phyloP scores from a whole-genome alignment of 2,329 filamentous ascomycete genomes.

The Chaetomiaceae sp. region DNA sequence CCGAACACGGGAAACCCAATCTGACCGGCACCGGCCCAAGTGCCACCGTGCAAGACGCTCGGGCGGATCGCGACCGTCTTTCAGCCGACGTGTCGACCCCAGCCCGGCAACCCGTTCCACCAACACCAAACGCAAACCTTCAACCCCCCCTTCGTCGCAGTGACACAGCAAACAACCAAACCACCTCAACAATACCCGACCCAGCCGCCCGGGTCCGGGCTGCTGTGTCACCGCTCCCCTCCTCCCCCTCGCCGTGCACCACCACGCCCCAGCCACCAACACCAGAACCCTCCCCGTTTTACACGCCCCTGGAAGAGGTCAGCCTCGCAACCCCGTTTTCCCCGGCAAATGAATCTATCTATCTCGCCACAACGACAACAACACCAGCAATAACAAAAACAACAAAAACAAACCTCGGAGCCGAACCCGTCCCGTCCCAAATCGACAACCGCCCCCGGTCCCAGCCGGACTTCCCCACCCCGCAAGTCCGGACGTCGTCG shows the following conservation, averaged over 20 bases:
- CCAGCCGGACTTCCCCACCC: conserved; percentile 20
- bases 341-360: no score
- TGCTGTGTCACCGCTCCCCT: neutral
- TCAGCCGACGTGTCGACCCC: neutral
- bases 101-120: neutral
- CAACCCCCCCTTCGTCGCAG: no score
- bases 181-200: neutral
- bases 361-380: no score
- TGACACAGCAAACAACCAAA: no score
- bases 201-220: neutral
- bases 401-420: no score
- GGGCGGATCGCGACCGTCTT: neutral
- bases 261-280: neutral
- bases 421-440: conserved; percentile 12
- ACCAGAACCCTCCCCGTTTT: no score
- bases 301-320: no score
- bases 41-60: neutral
- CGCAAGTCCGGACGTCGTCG: conserved; percentile 17
- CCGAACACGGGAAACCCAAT: conserved; percentile 8
- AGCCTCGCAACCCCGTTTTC: no score
- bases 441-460: conserved; percentile 1
- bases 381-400: no score
- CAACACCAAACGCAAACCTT: no score
- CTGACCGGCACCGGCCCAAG: conserved; percentile 4
- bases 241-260: neutral